These are phyloP conservation scores for Leishmania major DNA, from an alignment of 208 protist species.

Conservation along the genomic window DNA sequence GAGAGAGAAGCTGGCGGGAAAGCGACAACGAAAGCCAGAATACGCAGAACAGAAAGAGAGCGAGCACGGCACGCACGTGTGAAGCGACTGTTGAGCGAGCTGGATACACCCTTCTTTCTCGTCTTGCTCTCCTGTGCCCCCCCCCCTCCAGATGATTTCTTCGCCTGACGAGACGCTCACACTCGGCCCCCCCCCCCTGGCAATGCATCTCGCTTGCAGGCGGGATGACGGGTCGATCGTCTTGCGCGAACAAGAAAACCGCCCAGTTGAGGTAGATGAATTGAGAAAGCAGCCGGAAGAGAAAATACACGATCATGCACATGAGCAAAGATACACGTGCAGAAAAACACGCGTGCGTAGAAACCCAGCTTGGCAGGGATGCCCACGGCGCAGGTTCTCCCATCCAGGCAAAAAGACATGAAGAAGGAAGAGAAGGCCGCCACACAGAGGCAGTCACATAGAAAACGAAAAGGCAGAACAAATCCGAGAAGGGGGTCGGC, in stretches of 20 bases:
- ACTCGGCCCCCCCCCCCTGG: too few species aligned
- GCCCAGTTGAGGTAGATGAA: background rate
- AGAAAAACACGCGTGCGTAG: background rate
- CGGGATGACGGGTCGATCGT: too few species aligned
- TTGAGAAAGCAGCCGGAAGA: background rate
- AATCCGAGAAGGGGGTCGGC: background rate
- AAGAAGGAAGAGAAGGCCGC: background rate
- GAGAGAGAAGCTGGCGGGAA: too few species aligned
- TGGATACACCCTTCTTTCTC: too few species aligned
- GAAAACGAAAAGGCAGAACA: constrained; percentile 1
- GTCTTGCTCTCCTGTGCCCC: too few species aligned
- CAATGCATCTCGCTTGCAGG: too few species aligned
- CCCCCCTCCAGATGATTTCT: too few species aligned
- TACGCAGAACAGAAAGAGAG: too few species aligned
- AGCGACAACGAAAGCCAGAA: too few species aligned
- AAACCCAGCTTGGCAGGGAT: background rate
- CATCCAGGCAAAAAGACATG: background rate
- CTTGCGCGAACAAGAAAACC: background rate
- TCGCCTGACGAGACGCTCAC: too few species aligned
- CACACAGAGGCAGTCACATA: background rate
- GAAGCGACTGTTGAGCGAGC: too few species aligned
- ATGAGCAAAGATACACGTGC: background rate
- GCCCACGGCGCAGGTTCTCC: background rate
- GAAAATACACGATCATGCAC: background rate
- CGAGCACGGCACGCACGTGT: too few species aligned